Evolutionary conservation across 805 yeast species (phyloP), one percentile per base, ranked within the genome.

Genomic region (Metschnikowia proteae): DNA sequence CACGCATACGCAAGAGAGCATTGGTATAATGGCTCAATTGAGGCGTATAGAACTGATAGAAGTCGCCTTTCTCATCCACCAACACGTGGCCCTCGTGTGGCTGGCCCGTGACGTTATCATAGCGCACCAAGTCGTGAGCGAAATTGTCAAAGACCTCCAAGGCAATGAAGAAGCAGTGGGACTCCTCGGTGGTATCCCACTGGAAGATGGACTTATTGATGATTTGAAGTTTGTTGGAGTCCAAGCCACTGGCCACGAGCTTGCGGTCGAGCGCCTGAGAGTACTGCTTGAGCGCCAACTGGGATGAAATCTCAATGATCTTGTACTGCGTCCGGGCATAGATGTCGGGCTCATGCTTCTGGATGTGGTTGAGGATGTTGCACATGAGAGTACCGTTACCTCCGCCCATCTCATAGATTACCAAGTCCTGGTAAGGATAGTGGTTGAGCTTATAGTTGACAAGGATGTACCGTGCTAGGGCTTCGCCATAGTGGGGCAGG

Each of bases 351-450:
- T 84, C 83, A 22, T 76, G 70, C 27, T 67, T 67, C 52, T 79
- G 71, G 51, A 88, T 75, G 61, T 75, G 88, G 59, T 83, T 82
- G 53, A 88, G 65, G 8, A 88, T 78, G 59, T 88, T 84, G 46
- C 75, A 63, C 96, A 89, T 88, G 51, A 88, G 65, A 0, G 95
- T 88, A 37, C 96, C 96, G 59, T 88, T 88, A 56, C 96, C 96
- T 22, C 90, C 96, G 50, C 96, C 96, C 75, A 87, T 80, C 66
- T 89, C 96, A 65, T 88, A 89, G 26, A 88, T 86, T 5, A 81
- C 75, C 41, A 92, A 69, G 60, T 87, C 90, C 37, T 77, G 73
- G 59, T 83, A 83, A 0, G 91, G 92, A 57, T 81, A 85, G 37
- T 78, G 68, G 53, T 83, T 83, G 56, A 82, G 67, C 63, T 83